Evolutionary conservation across 768 basidiomycete genomes (phyloP), one percentile per base, ranked within the genome.

Genomic region (Amanita inopinata): DNA sequence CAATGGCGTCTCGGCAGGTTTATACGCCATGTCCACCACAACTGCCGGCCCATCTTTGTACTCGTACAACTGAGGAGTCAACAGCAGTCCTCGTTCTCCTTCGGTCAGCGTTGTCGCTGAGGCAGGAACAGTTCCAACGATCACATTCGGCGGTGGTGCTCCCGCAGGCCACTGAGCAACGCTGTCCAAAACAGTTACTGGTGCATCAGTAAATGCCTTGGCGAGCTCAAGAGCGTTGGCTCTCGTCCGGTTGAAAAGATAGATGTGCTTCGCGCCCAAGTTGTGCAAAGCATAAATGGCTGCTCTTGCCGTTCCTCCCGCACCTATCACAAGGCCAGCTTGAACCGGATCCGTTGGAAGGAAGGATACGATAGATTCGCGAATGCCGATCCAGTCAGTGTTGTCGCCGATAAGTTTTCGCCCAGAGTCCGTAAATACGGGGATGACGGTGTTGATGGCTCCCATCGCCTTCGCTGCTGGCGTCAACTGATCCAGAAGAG

Each of bases 11-110:
- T 78, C 72, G 2, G 81, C 75, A 0, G 93, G 96, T 51, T 82
- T 82, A 59, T 97, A 98, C 14, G 93, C 91, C 83, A 96, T 86
- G 52, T 99, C 96, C 8, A 98, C 71, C 8, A 92, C 82, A 1
- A 82, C 83, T n/a, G 69, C 66, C 1, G 65, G 65, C 0, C 74
- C 68, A 32, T 62, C 58, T 6, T 56, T 60, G 48, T 73, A 71
- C 1, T 62, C 58, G 50, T 90, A 83, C 15, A 96, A 55, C 9
- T 67, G 61, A 5, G 50, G 43, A 2, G 84, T 71, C 9, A 93
- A 66, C 27, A 65, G 59, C 12, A 88, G 60, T 8, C 65, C 61
- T 5, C 49, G 31, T 28, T 42, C 46, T 3, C 55, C 48, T 11
- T 40, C 43, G 32, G 55, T 41, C 38, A 64, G 58, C 5, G 66